Percentiles rank a stretch among this genome's conserved stretches.
phyloP scores from a whole-genome alignment of 306 rosid genomes.

The Ziziphus jujuba region DNA sequence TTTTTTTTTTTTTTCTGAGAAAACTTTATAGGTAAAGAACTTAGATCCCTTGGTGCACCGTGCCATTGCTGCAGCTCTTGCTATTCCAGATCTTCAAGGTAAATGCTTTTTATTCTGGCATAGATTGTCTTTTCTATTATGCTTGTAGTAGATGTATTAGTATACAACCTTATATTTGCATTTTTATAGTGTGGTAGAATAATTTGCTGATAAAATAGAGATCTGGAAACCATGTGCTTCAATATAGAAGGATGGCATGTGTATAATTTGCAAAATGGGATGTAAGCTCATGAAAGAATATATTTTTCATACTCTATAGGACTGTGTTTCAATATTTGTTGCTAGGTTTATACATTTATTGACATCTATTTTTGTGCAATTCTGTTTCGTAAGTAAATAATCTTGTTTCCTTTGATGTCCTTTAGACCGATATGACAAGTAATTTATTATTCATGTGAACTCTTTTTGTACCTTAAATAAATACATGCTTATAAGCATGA shows the following conservation, averaged over 20 bases:
- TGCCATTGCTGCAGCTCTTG: constrained; percentile 64
- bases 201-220: background rate
- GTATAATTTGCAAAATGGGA: background rate
- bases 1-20: constrained; percentile 24
- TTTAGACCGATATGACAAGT: constrained; percentile 78
- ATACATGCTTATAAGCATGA: background rate
- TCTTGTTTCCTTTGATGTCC: constrained; percentile 20
- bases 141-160: background rate
- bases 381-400: constrained; percentile 20
- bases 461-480: constrained; percentile 1
- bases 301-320: background rate
- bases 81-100: constrained; percentile 85
- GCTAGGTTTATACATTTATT: background rate
- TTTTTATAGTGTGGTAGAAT: background rate
- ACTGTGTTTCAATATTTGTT: background rate
- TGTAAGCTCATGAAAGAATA: background rate
- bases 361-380: background rate
- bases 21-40: constrained; percentile 58
- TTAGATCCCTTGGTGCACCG: constrained; percentile 79
- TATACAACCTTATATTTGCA: background rate
- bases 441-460: constrained; percentile 32
- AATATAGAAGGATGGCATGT: no score
- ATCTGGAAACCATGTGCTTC: background rate
- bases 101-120: constrained; percentile 18
- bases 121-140: background rate